A percentile compares a stretch with the other conserved stretches of the same genome.
Conservation (phyloP, 441 rosid genomes). For the Adansonia rubrostipa region DNA sequence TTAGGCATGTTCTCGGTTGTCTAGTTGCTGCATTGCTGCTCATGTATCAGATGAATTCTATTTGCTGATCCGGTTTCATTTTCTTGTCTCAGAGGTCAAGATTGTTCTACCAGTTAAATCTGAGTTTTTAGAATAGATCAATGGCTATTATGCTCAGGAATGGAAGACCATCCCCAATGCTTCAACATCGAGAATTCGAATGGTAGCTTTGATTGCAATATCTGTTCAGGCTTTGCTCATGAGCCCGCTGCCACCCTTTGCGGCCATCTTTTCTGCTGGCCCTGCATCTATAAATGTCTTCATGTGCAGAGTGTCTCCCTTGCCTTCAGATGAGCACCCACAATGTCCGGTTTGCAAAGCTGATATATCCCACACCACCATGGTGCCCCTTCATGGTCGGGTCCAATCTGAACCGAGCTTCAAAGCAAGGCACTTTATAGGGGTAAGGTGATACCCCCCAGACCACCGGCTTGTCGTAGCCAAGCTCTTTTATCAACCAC, state of each 20-base stretch:
- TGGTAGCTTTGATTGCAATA: conserved; percentile 79
- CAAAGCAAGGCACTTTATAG: conserved; percentile 39
- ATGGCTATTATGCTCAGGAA: conserved; percentile 57
- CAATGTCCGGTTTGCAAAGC: conserved; percentile 89
- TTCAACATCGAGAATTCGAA: conserved; percentile 39
- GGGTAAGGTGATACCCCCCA: conserved; percentile 57
- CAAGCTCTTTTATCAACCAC: conserved; percentile 39
- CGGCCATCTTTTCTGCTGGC: conserved; percentile 94
- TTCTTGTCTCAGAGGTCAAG: not conserved
- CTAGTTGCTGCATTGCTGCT: conserved; percentile 2
- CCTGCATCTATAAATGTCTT: conserved; percentile 89
- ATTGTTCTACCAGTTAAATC: conserved; percentile 7
- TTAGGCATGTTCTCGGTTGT: not conserved
- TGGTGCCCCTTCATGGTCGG: conserved; percentile 88
- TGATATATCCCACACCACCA: conserved; percentile 61
- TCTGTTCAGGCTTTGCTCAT: conserved; percentile 69
- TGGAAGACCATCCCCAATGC: conserved; percentile 52
- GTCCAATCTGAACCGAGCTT: conserved; percentile 51
- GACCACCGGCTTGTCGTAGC: conserved; percentile 56
- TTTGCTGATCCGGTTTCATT: conserved; percentile 22
- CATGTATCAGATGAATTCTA: not conserved
- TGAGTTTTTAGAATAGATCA: conserved; percentile 17
- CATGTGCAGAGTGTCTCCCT: conserved; percentile 70
- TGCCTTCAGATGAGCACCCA: conserved; percentile 58
- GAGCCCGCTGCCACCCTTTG: conserved; percentile 87